Percentiles rank a stretch among this genome's conserved stretches.
phyloP scores from a whole-genome alignment of 805 yeast genomes.

The Starmerella stigmatis region DNA sequence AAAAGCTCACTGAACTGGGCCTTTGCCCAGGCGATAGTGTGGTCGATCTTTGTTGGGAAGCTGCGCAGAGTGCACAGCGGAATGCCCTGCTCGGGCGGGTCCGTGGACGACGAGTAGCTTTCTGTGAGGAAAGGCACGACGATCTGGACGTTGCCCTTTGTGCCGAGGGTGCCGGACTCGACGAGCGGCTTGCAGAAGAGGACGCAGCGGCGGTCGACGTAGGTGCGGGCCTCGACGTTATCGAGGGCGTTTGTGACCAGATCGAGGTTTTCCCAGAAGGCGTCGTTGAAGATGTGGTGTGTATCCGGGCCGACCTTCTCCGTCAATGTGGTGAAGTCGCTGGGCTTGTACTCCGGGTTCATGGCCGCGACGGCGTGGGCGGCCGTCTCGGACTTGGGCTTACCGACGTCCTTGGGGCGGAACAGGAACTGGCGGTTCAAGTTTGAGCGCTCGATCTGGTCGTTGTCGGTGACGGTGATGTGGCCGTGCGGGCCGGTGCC shows the following conservation, averaged over 20 bases:
- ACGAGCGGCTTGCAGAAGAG: constrained; percentile 81
- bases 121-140: constrained; percentile 89
- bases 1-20: constrained; percentile 86
- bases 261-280: constrained; percentile 74
- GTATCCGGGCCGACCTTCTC: constrained; percentile 94
- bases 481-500: constrained; percentile 86
- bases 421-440: constrained; percentile 93
- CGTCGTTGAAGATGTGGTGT: constrained; percentile 72
- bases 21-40: constrained; percentile 99
- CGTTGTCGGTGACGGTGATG: constrained; percentile 82
- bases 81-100: constrained; percentile 96
- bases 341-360: constrained; percentile 66
- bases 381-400: constrained; percentile 81
- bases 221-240: constrained; percentile 94
- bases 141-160: constrained; percentile 97
- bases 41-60: constrained; percentile 96
- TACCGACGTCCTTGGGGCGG: constrained; percentile 90
- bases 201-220: constrained; percentile 94
- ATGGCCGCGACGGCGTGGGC: constrained; percentile 70
- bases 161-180: constrained; percentile 96
- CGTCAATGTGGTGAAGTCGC: constrained; percentile 61
- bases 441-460: constrained; percentile 89
- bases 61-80: constrained; percentile 95
- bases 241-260: constrained; percentile 94
- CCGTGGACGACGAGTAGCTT: constrained; percentile 90